Evolutionary conservation across 371 early-diverging fungal genomes (phyloP), one percentile per base, ranked within the genome.

Genomic region (Mortierella sp.): DNA sequence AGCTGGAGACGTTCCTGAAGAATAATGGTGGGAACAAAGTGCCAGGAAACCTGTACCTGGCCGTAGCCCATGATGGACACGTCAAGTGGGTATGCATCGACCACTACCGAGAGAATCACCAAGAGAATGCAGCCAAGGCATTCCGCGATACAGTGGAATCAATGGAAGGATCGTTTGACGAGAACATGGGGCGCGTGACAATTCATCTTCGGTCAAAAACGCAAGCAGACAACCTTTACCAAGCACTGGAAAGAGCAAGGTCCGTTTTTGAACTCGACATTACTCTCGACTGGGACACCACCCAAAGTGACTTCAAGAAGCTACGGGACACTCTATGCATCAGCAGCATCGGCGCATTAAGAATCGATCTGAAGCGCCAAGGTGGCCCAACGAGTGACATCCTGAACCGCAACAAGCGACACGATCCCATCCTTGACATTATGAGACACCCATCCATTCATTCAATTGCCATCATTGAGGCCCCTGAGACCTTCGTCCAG

Each of bases 51-150:
- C 53, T 64, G 10, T 57, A 57, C 46, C 13, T 57, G 21, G 39
- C 57, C 46, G 45, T 53, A 34, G 46, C 57, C 13, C 5, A 17
- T 2, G 25, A 34, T 0, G 65, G 65, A 0, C 56, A 64, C 14
- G 57, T 64, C 40, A 64, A 57, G 27, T 64, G 65, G 65, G 53
- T 64, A n/a, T 64, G 65, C 21, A 6, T 57, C 0, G 47, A 64
- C 7, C 65, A 64, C 40, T 57, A 57, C 25, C 58, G 47, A n/a
- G 34, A 17, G 28, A 37, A 25, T 29, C 53, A 57, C 25, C 37
- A 40, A 2, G 34, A 24, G 22, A 9, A 51, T 2, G 45, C 37
- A 9, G 39, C 46, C 27, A 19, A 27, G 21, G 17, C 31, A 4
- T 24, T 51, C 6, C 3, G 17, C 24, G 52, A 51, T 17, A 16